Base-by-base conservation (phyloP, 495 filamentous ascomycete species). In the Penicillium roqueforti region DNA sequence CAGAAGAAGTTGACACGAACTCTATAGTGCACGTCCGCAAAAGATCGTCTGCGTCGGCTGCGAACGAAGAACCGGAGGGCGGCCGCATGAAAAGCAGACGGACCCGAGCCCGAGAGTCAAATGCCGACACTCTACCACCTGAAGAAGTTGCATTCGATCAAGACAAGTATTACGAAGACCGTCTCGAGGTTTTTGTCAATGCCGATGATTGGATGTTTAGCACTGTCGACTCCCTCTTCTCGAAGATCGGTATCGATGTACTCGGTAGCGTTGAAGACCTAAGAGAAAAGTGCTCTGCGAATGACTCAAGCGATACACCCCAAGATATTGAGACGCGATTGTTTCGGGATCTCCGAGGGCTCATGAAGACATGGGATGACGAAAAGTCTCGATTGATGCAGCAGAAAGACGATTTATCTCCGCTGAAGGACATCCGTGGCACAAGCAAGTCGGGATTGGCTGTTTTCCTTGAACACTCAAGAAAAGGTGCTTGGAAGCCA, bases 11-110 rank as follows among this genome's bases (percentile, higher is more conserved):
- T 1, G 69, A 75, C 13, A 43, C 56, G 3, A 75, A 66, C 47
- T 68, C 65, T 26, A 58, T 68, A 5, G 55, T 51, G n/a, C 48
- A 41, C 9, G 39, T 61, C 25, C 74, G 77, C 10, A 82, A 82
- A 61, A 60, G 79, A 56, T 81, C 79, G 18, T 78, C 75, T 29
- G 73, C 76, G 40, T 74, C 75, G 8, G 74, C 71, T 28, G 76
- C 76, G 13, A 68, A 77, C 37, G 74, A 76, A 8, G 82, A 83
- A 20, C 66, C 65, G 31, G 77, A 87, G 54, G 81, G 78, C 8
- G 81, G 84, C 4, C 79, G 87, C 41, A 82, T 86, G 60, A 83
- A 90, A 61, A 95, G 89, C 71, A 92, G 92, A 62, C 80, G 92
- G 43, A 89, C 88, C 25, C 81, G 89, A 55, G 85, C 88, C 25